Base-by-base conservation (phyloP, 148 eudicot genomes). In the Rhododendron mucronatum region DNA sequence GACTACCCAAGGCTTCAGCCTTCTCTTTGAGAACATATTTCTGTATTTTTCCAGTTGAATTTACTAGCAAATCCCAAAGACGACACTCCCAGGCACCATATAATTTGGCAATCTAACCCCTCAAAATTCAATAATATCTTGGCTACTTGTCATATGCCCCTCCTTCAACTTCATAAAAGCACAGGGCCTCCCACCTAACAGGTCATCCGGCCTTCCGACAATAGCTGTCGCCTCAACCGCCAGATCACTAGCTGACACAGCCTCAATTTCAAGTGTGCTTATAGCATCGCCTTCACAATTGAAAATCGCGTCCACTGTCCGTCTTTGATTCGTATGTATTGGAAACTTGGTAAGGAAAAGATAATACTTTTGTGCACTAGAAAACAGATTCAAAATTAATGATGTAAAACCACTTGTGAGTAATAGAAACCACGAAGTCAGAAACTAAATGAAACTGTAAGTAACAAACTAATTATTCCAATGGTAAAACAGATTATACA, bases 1-100 rank as follows among this genome's bases (percentile, higher is more conserved):
- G 86, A 73, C 90, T 88, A 44, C 91, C 91, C 86, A 91, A 41
- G 50, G 85, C 88, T 85, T 87, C 91, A 2, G 90, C 93, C 82
- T 88, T 89, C 67, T 93, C 92, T 83, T 91, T 90, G 26, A 95
- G 93, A 73, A 91, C 86, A 87, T 88, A 91, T 88, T 95, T 95
- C 71, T 90, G 95, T 21, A 95, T 85, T 89, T 95, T 95, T 15
- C 96, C 96, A 0, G 94, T 93, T 4, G 96, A 89, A 45, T 92
- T 94, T 57, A 93, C 86, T 0, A 94, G 96, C 81, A 95, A 78
- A 57, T 92, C 93, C 90, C 90, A 50, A 93, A 91, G 47, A 92
- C 41, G 0, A 95, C 93, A 8, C 86, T 85, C 76, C 55, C 83
- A 8, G 96, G 96, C 82, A 86, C 88, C 98, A 92, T 93, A 73